phyloP scores from a whole-genome alignment of 805 yeast genomes.

The Candida sonorensis region DNA sequence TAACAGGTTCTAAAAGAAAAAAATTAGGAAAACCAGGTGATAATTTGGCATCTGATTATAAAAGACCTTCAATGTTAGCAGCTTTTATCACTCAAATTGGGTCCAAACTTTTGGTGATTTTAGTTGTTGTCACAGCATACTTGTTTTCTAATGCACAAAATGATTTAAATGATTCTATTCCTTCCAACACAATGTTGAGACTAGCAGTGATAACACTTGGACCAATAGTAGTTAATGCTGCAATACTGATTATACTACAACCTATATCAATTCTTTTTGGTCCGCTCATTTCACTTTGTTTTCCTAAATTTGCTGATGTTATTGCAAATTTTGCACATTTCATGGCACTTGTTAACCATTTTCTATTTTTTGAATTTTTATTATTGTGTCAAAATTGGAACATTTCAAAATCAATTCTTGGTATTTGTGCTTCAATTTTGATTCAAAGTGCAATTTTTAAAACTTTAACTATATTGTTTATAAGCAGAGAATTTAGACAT shows the following conservation, averaged over 20 bases:
- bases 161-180: conserved; percentile 28
- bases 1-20: conserved; percentile 84
- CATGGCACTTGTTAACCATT: conserved; percentile 44
- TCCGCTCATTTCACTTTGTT: conserved; percentile 39
- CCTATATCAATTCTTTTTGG: conserved; percentile 41
- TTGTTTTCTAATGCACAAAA: conserved; percentile 49
- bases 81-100: conserved; percentile 35
- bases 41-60: conserved; percentile 35
- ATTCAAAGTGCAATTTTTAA: conserved; percentile 56
- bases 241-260: conserved; percentile 33
- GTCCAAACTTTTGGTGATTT: conserved; percentile 30
- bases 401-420: conserved; percentile 51
- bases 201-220: conserved; percentile 36
- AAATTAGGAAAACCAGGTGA: conserved; percentile 32
- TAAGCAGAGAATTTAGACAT: conserved; percentile 58
- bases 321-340: conserved; percentile 54
- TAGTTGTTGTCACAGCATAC: conserved; percentile 38
- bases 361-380: conserved; percentile 52
- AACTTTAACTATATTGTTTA: conserved; percentile 37
- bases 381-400: conserved; percentile 67
- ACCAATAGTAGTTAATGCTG: conserved; percentile 41
- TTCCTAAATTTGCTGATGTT: conserved; percentile 39
- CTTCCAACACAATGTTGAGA: conserved; percentile 38
- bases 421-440: conserved; percentile 48
- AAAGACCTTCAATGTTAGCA: conserved; percentile 42